A percentile compares a stretch with the other conserved stretches of the same genome.
phyloP scores from a whole-genome alignment of 2,329 filamentous ascomycete genomes.

The Curvularia spicifera region DNA sequence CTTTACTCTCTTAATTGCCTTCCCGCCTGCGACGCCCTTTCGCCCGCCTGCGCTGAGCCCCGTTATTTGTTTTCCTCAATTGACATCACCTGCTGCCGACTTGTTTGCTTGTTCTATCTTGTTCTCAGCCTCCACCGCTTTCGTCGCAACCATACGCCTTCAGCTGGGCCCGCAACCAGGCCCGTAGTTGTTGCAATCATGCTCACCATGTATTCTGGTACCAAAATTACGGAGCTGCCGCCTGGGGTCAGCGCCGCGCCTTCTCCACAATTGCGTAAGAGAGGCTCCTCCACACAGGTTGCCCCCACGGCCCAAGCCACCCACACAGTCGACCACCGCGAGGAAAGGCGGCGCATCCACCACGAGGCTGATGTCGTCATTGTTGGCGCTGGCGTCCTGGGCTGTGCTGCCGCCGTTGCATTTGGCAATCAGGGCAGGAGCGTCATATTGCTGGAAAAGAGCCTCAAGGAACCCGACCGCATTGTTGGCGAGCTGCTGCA shows the following conservation, averaged over 20 bases:
- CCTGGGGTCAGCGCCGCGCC: constrained; percentile 27
- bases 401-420: constrained; percentile 83
- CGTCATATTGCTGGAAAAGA: constrained; percentile 87
- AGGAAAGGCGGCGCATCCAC: constrained; percentile 59
- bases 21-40: neutral
- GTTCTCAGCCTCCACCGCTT: neutral
- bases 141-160: constrained; percentile 1
- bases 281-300: constrained; percentile 23
- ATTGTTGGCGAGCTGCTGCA: constrained; percentile 96
- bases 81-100: neutral
- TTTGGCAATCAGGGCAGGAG: constrained; percentile 88
- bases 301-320: constrained; percentile 21
- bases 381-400: constrained; percentile 88
- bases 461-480: constrained; percentile 88
- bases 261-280: constrained; percentile 19
- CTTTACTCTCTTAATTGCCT: neutral
- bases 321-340: constrained; percentile 35
- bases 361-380: constrained; percentile 83
- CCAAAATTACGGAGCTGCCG: constrained; percentile 34
- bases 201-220: constrained; percentile 36
- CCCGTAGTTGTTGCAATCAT: constrained; percentile 22
- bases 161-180: constrained; percentile 22
- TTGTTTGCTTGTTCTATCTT: neutral
- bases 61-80: neutral
- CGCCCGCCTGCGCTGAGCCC: neutral